phyloP scores from a whole-genome alignment of 768 basidiomycete species.

The Macrolepiota dolichaula region DNA sequence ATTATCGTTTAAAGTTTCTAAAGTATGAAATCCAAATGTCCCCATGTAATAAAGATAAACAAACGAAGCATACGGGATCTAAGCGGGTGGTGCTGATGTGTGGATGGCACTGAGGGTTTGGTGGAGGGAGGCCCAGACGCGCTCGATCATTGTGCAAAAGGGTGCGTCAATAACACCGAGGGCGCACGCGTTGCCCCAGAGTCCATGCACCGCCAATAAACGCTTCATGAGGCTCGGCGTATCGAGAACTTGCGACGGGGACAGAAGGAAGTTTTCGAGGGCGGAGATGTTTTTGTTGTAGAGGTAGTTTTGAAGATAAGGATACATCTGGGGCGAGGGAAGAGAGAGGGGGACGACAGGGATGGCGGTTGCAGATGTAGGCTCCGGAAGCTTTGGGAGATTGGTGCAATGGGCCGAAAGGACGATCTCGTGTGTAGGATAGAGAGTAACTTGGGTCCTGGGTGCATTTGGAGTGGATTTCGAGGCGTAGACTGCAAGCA shows the following conservation, averaged over 20 bases:
- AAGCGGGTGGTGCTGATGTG: neutral
- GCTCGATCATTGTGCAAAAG: constrained; percentile 66
- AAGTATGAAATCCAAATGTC: neutral
- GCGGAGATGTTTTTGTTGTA: constrained; percentile 56
- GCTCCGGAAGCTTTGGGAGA: constrained; percentile 49
- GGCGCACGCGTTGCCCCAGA: constrained; percentile 73
- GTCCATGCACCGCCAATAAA: constrained; percentile 49
- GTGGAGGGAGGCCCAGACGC: constrained; percentile 48
- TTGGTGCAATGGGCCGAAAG: constrained; percentile 67
- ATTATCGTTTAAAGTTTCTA: constrained; percentile 6
- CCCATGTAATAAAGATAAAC: neutral
- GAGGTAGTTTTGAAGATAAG: constrained; percentile 57
- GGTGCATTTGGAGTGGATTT: constrained; percentile 18
- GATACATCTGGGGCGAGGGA: constrained; percentile 61
- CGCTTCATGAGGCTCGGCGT: constrained; percentile 34
- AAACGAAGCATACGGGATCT: neutral
- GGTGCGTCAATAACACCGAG: constrained; percentile 60
- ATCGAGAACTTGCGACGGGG: constrained; percentile 20
- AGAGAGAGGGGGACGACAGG: constrained; percentile 65
- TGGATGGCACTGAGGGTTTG: constrained; percentile 28
- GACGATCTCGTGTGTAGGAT: constrained; percentile 67
- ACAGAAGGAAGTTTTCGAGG: constrained; percentile 52
- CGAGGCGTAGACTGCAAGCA: constrained; percentile 45
- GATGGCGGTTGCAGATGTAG: constrained; percentile 36
- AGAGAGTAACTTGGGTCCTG: constrained; percentile 40